phyloP scores from a whole-genome alignment of 176 grass and related monocot genomes.

The Pontederia paniculata region DNA sequence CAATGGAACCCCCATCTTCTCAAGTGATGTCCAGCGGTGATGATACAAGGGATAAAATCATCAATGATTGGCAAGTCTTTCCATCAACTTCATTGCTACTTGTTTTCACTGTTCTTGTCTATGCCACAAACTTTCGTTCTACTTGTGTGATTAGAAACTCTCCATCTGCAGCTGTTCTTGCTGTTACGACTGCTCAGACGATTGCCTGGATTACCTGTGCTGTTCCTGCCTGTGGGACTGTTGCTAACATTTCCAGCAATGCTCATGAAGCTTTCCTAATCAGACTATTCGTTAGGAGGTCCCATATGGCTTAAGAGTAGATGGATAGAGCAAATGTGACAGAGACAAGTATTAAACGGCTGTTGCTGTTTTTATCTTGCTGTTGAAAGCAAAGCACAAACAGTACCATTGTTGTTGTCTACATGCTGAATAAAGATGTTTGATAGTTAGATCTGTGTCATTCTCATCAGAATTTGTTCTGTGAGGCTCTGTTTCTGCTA shows the following conservation, averaged over 20 bases:
- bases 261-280: too few relatives aligned
- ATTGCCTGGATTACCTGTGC: slow-evolving; percentile 54
- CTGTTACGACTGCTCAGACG: slow-evolving; percentile 55
- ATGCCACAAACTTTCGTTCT: not conserved
- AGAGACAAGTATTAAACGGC: too few relatives aligned
- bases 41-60: not conserved
- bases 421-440: too few relatives aligned
- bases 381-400: too few relatives aligned
- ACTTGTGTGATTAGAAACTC: not conserved
- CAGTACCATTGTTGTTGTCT: too few relatives aligned
- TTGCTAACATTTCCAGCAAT: not conserved
- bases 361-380: too few relatives aligned
- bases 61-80: slow-evolving; percentile 9
- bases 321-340: too few relatives aligned
- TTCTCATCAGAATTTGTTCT: too few relatives aligned
- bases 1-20: slow-evolving; percentile 13
- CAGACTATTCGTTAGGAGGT: too few relatives aligned
- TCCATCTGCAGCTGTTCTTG: slow-evolving; percentile 45
- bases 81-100: not conserved
- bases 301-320: too few relatives aligned
- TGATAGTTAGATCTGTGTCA: too few relatives aligned
- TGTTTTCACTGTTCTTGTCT: not conserved
- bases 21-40: slow-evolving; percentile 11
- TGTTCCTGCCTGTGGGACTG: slow-evolving; percentile 28
- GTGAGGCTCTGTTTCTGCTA: too few relatives aligned